A percentile compares a stretch with the other conserved stretches of the same genome.
phyloP scores from a whole-genome alignment of 2,329 filamentous ascomycete genomes.

The Penicillium sp. region DNA sequence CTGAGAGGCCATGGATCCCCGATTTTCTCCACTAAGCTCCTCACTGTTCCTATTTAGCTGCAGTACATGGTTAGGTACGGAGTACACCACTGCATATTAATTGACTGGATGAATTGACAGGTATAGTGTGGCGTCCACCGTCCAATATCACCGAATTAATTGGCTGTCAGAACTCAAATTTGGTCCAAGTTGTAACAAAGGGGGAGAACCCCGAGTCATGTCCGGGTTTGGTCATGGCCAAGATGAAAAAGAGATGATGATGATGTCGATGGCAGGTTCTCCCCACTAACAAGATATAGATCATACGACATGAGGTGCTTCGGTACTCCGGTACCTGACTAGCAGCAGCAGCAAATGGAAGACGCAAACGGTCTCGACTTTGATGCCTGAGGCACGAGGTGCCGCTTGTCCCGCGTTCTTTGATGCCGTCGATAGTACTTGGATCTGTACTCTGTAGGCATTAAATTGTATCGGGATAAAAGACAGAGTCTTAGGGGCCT shows the following conservation, averaged over 20 bases:
- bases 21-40: neutral
- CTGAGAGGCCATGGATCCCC: neutral
- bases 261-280: neutral
- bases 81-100: neutral
- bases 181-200: neutral
- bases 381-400: slow-evolving; percentile 10
- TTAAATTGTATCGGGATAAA: neutral
- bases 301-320: neutral
- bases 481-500: neutral
- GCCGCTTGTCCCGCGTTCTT: slow-evolving; percentile 8
- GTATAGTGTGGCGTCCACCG: slow-evolving; percentile 1
- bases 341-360: neutral
- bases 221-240: neutral
- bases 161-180: neutral
- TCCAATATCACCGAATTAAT: neutral
- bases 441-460: neutral
- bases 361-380: slow-evolving; percentile 13
- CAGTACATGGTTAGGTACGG: too few species aligned
- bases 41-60: neutral
- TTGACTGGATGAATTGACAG: neutral
- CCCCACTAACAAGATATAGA: neutral
- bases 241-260: neutral
- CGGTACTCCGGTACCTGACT: neutral
- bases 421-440: neutral
- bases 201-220: neutral